phyloP scores from a whole-genome alignment of 148 eudicot species.

The Rhododendron simsii region DNA sequence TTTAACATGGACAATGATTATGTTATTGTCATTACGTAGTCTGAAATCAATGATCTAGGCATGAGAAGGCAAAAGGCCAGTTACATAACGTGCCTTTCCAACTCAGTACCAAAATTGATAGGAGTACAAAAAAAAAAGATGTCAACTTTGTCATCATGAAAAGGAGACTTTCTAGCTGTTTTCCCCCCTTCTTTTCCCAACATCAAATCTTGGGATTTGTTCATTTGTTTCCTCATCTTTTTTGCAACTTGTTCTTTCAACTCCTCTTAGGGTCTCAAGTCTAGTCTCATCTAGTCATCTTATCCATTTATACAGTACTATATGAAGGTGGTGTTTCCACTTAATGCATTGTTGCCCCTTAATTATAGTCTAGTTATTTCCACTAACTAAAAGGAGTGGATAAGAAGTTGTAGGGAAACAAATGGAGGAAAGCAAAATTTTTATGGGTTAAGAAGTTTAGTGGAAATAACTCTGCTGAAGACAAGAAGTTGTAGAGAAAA shows the following conservation, averaged over 20 bases:
- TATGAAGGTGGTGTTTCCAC: no score
- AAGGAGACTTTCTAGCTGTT: slow-evolving; percentile 11
- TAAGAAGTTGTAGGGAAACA: no score
- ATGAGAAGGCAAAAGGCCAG: slow-evolving; percentile 3
- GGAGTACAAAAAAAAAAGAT: not conserved
- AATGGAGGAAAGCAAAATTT: no score
- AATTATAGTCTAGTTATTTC: no score
- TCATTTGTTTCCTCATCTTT: slow-evolving; percentile 12
- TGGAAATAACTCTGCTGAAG: no score
- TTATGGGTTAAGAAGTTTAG: no score
- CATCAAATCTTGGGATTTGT: slow-evolving; percentile 23
- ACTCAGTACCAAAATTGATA: slow-evolving; percentile 19
- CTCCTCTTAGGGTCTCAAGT: not conserved
- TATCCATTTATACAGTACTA: not conserved
- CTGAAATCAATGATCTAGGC: slow-evolving; percentile 9
- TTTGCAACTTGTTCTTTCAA: not conserved
- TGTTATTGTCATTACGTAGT: slow-evolving; percentile 10
- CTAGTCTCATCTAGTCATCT: not conserved
- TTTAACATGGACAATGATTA: not conserved
- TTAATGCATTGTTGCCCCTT: no score
- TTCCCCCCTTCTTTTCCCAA: slow-evolving; percentile 17
- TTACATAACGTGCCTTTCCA: slow-evolving; percentile 21
- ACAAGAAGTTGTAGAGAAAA: no score
- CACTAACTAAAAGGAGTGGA: no score
- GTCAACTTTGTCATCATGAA: slow-evolving; percentile 17